Evolutionary conservation across 306 rosid species (phyloP).

Genomic region (Citrullus colocynthis): DNA sequence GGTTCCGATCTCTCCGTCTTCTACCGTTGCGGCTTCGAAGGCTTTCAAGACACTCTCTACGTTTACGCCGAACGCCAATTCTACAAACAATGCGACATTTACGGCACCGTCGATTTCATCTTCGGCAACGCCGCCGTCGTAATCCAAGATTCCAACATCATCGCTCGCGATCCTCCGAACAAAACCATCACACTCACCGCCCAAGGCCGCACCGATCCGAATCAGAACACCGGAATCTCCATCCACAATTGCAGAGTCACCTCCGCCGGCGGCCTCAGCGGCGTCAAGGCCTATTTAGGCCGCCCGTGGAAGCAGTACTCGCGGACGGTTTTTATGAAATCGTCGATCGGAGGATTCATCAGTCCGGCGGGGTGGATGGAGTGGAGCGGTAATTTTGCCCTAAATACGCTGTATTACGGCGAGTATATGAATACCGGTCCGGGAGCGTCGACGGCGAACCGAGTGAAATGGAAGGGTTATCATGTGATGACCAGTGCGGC

Average conservation of each 20-base stretch:
- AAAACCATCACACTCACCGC: slow-evolving; percentile 51
- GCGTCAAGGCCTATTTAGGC: slow-evolving; percentile 36
- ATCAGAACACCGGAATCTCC: slow-evolving; percentile 66
- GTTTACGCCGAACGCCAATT: slow-evolving; percentile 64
- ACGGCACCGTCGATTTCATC: slow-evolving; percentile 75
- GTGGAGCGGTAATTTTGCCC: slow-evolving; percentile 60
- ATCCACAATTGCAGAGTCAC: slow-evolving; percentile 37
- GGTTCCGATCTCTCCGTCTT: slow-evolving; percentile 73
- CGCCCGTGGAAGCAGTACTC: slow-evolving; percentile 66
- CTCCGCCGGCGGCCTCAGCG: slow-evolving; percentile 27
- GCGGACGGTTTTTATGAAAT: slow-evolving; percentile 51
- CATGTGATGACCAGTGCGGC: slow-evolving; percentile 50
- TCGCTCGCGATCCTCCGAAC: slow-evolving; percentile 43
- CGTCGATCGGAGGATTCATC: slow-evolving; percentile 39
- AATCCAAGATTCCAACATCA: slow-evolving; percentile 55
- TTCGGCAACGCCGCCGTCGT: slow-evolving; percentile 75
- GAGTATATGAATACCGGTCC: slow-evolving; percentile 57
- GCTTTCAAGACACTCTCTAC: slow-evolving; percentile 70
- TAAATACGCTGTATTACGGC: slow-evolving; percentile 47
- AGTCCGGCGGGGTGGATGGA: slow-evolving; percentile 58
- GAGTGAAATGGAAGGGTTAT: slow-evolving; percentile 63
- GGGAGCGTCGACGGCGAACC: slow-evolving; percentile 38
- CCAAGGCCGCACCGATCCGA: slow-evolving; percentile 58
- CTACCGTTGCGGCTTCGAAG: slow-evolving; percentile 58
- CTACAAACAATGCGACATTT: slow-evolving; percentile 58